Percentiles rank a stretch among this genome's conserved stretches.
phyloP scores from a whole-genome alignment of 106 monocot species.

The Allium cepa region DNA sequence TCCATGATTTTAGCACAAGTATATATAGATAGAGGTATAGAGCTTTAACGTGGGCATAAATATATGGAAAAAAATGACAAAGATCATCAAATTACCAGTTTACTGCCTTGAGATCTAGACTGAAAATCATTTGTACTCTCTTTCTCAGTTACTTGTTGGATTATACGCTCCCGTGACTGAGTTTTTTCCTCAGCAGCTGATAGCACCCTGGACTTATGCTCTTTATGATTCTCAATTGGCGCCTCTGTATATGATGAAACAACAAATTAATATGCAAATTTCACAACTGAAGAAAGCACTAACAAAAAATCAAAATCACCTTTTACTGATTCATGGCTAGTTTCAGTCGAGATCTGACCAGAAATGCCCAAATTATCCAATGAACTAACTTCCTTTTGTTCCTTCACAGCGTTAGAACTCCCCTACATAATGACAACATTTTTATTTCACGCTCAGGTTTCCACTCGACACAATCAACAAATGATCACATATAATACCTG shows the following conservation, averaged over 20 bases:
- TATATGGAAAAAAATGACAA: too few relatives aligned
- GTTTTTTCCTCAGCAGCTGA: slow-evolving; percentile 10
- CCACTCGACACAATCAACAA: neutral
- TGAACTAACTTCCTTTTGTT: slow-evolving; percentile 24
- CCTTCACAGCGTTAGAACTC: slow-evolving; percentile 21
- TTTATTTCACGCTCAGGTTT: too few relatives aligned
- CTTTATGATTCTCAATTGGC: slow-evolving; percentile 13
- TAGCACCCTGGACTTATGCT: slow-evolving; percentile 27
- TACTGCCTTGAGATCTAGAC: neutral
- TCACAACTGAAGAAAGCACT: neutral
- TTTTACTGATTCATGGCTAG: slow-evolving; percentile 6
- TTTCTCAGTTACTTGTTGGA: slow-evolving; percentile 5
- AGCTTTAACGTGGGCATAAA: too few relatives aligned
- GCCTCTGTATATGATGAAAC: slow-evolving; percentile 14
- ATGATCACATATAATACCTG: slow-evolving; percentile 10
- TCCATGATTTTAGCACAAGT: too few relatives aligned
- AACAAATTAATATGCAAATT: neutral
- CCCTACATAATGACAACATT: slow-evolving; percentile 13
- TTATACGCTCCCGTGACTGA: slow-evolving; percentile 9
- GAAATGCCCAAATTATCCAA: slow-evolving; percentile 20
- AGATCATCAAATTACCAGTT: slow-evolving; percentile 3
- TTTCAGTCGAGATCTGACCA: slow-evolving; percentile 15
- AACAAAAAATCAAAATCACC: slow-evolving; percentile 1
- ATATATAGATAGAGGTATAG: too few relatives aligned
- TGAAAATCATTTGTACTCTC: slow-evolving; percentile 1